These are phyloP conservation scores for Dothiorella sarmentorum DNA, from an alignment of 2,329 filamentous ascomycete species.

Conservation along the genomic window DNA sequence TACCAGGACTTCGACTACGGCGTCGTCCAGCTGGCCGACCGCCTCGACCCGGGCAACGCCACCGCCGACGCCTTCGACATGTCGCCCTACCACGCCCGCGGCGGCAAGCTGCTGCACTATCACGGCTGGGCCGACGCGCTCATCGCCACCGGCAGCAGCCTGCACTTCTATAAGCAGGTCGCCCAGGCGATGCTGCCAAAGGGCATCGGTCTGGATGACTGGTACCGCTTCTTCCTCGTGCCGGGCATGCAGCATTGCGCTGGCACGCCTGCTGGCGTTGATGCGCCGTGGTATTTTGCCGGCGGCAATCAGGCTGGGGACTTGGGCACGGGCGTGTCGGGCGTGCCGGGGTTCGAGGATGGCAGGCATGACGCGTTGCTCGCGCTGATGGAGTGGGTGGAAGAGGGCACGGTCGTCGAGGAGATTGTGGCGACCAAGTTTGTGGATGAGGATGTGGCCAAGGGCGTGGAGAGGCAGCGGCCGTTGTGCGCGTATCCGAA, in stretches of 20 bases:
- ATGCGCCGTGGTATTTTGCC: conserved; percentile 47
- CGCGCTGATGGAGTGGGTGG: conserved; percentile 39
- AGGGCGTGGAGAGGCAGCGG: conserved; percentile 34
- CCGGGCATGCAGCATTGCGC: conserved; percentile 46
- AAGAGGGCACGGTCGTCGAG: conserved; percentile 36
- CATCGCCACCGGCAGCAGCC: conserved; percentile 51
- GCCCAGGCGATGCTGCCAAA: conserved; percentile 32
- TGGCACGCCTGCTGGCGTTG: conserved; percentile 32
- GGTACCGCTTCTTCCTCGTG: conserved; percentile 44
- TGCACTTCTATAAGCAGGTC: conserved; percentile 52
- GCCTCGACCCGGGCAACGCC: conserved; percentile 47
- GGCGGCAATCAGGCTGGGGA: conserved; percentile 34
- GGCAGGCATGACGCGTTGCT: conserved; percentile 34
- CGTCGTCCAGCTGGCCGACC: conserved; percentile 39
- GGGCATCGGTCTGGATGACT: conserved; percentile 37
- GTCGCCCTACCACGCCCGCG: conserved; percentile 41
- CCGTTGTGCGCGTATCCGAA: conserved; percentile 35
- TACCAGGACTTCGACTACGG: conserved; percentile 39
- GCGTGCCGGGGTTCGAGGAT: conserved; percentile 33
- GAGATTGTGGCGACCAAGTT: conserved; percentile 36
- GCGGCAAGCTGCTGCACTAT: conserved; percentile 42
- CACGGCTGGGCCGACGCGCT: conserved; percentile 45
- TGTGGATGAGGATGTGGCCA: conserved; percentile 28
- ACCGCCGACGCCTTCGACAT: conserved; percentile 50
- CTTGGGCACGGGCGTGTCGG: conserved; percentile 24